phyloP scores from a whole-genome alignment of 306 rosid genomes.

The Glycine soja region DNA sequence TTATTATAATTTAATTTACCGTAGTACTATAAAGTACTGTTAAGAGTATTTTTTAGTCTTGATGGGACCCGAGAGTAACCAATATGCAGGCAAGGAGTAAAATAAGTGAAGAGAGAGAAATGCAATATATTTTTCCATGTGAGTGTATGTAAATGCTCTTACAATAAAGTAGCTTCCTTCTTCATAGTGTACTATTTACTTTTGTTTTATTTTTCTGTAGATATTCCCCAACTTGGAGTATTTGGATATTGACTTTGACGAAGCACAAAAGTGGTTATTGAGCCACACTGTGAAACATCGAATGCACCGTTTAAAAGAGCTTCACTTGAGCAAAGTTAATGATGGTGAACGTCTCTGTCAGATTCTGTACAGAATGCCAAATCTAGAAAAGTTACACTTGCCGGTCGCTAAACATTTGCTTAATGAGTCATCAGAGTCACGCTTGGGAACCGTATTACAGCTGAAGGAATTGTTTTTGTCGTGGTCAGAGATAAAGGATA shows the following conservation, averaged over 20 bases:
- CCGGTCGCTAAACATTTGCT: no score
- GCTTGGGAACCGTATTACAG: slow-evolving; percentile 5
- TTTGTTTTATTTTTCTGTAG: neutral
- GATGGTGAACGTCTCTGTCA: neutral
- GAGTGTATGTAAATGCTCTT: neutral
- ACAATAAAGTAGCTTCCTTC: neutral
- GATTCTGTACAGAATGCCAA: slow-evolving; percentile 41
- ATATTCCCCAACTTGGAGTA: slow-evolving; percentile 20
- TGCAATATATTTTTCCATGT: no score
- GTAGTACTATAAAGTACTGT: no score
- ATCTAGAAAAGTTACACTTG: neutral
- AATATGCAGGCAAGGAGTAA: no score
- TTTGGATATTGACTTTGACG: neutral
- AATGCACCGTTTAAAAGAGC: slow-evolving; percentile 14
- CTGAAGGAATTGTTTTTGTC: neutral
- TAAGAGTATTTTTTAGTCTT: neutral
- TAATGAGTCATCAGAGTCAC: no score
- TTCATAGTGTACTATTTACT: neutral
- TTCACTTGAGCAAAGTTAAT: neutral
- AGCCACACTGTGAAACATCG: neutral
- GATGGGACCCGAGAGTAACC: neutral
- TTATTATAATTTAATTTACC: neutral
- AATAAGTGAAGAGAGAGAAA: no score
- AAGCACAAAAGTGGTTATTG: neutral
- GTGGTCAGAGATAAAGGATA: fast-evolving